These are phyloP conservation scores for Pseudonitzschia multiseries DNA, from an alignment of 108 stramenopile species.

Conservation along the genomic window DNA sequence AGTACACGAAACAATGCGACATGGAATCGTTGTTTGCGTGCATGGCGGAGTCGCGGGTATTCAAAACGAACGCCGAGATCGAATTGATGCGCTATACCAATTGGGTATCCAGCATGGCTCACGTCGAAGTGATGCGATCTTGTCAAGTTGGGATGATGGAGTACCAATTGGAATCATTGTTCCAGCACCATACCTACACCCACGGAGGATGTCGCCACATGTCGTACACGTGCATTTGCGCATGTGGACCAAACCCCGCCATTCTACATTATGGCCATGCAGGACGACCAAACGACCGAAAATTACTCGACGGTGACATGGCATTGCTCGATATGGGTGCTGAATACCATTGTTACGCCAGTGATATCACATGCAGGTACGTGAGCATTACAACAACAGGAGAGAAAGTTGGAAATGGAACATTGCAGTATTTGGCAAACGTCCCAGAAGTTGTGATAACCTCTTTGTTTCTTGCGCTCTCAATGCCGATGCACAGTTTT, in stretches of 20 bases:
- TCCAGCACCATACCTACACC: constrained; percentile 72
- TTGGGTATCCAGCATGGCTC: constrained; percentile 89
- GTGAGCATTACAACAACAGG: neutral
- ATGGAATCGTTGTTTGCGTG: constrained; percentile 68
- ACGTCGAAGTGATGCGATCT: constrained; percentile 88
- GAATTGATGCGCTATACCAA: constrained; percentile 83
- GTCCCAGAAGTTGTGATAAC: too few relatives aligned
- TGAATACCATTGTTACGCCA: constrained; percentile 95
- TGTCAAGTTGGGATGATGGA: constrained; percentile 87
- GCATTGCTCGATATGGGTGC: constrained; percentile 97
- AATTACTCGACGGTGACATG: constrained; percentile 69
- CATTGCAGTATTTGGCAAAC: neutral
- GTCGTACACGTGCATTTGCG: constrained; percentile 95
- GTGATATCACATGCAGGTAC: constrained; percentile 89
- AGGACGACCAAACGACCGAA: constrained; percentile 85
- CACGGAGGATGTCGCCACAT: constrained; percentile 59
- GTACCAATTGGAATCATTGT: constrained; percentile 93
- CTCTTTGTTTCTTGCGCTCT: neutral
- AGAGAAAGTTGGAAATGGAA: neutral
- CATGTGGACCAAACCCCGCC: constrained; percentile 87
- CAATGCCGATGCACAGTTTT: constrained; percentile 35
- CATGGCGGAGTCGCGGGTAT: constrained; percentile 88
- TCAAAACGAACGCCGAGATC: constrained; percentile 82
- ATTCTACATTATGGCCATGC: constrained; percentile 88
- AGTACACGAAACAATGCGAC: constrained; percentile 35